Evolutionary conservation across 2,329 filamentous ascomycete species (phyloP), one percentile per base, ranked within the genome.

Genomic region (Colletotrichum sansevieriae): DNA sequence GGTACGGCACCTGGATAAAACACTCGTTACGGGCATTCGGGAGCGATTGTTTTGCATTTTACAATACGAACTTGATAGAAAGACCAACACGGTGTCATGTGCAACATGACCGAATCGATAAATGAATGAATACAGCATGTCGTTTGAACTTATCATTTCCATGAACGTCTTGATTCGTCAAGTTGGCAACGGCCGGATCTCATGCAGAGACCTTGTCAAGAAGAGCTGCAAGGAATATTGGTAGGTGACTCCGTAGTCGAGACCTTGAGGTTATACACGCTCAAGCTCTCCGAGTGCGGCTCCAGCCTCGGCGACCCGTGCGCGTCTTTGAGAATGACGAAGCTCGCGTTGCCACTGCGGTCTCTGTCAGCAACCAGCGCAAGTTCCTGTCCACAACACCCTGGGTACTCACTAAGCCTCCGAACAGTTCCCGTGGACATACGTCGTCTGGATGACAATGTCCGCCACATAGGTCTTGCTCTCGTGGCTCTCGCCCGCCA

Each of bases 371-470:
- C 3, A 3, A 11, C 4, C 7, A 9, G 2, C 29, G 29, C 29
- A 2, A 29, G 7, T 29, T 29, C 29, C 25, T 4, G 4, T 5
- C 4, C 25, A 5, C 5, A 25, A 25, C 25, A 25, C 25, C 4
- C 4, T 4, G 25, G 5, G 4, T 5, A 65, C 65, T 65, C 54
- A 68, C 65, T 65, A 65, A 1, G 62, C 62, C 62, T 68, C 55
- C 2, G 65, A 68, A 4, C 62, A 68, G 18, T 65, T 65, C 0
- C 49, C 55, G 8, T 47, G 18, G 33, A 56, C 33, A 22, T 65
- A 61, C 25, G 65, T 61, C 25, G 65, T 60, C 55, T 68, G 65
- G 3, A 68, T 60, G 8, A 68, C 65, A 39, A 65, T 60, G 4
- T 68, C 18, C 2, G 55, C 65, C 5, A 60, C 62, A 2, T 60